Evolutionary conservation across 1,284 basidiomycete species (phyloP).

Genomic region (Mycena sp.): DNA sequence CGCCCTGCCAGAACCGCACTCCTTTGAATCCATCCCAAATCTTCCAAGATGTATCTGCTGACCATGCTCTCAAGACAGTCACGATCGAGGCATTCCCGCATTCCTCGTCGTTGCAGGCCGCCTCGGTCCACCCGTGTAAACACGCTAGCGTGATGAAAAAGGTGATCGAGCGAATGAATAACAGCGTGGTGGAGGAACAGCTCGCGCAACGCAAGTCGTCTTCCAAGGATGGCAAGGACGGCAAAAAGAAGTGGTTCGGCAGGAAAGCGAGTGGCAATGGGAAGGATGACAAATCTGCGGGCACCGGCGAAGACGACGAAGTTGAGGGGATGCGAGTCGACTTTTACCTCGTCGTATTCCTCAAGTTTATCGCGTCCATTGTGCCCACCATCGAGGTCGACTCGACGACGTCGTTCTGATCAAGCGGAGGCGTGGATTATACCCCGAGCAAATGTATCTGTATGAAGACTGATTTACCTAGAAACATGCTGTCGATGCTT

Average conservation of each 20-base stretch:
- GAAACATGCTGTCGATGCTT: slow-evolving; percentile 21
- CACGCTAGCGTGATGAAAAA: slow-evolving; percentile 99
- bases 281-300: slow-evolving; percentile 62
- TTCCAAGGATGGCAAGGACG: slow-evolving; percentile 55
- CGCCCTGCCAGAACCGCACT: slow-evolving; percentile 73
- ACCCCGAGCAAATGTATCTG: slow-evolving; percentile 32
- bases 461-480: slow-evolving; percentile 24
- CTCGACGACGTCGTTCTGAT: slow-evolving; percentile 85
- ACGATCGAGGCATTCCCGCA: slow-evolving; percentile 99
- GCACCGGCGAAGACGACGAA: slow-evolving; percentile 61
- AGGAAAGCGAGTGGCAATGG: slow-evolving; percentile 71
- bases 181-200: slow-evolving; percentile 83
- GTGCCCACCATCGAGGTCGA: slow-evolving; percentile 96
- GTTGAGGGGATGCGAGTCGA: slow-evolving; percentile 92
- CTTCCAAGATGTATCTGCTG: slow-evolving; percentile 97
- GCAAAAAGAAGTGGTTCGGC: slow-evolving; percentile 89
- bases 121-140: slow-evolving; percentile 97
- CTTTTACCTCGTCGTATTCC: slow-evolving; percentile 95
- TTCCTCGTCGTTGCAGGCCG: slow-evolving; percentile 83
- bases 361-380: slow-evolving; percentile 96
- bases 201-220: slow-evolving; percentile 63
- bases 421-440: slow-evolving; percentile 17
- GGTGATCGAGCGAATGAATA: slow-evolving; percentile 98
- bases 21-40: slow-evolving; percentile 91
- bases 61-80: slow-evolving; percentile 98